Evolutionary conservation across 2,329 filamentous ascomycete species (phyloP).

Genomic region (Mycosphaerella sp.): DNA sequence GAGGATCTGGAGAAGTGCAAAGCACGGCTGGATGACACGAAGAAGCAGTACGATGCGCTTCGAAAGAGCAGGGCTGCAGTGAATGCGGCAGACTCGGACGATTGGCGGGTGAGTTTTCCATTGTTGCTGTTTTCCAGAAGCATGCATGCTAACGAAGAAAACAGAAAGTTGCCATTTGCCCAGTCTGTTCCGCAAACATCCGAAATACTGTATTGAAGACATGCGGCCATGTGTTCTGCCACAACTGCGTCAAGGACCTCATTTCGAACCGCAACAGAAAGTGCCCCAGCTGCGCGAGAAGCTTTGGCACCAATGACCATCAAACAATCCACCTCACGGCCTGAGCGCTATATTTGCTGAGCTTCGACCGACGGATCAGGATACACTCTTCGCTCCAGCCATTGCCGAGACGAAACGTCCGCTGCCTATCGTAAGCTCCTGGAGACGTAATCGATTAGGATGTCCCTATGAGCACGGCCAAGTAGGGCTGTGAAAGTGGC

Average conservation of each 20-base stretch:
- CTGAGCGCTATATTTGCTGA: not conserved
- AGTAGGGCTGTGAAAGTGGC: too few species aligned
- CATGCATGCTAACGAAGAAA: not conserved
- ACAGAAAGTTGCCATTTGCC: slow-evolving; percentile 70
- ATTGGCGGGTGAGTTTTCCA: slow-evolving; percentile 65
- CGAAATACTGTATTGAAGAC: slow-evolving; percentile 92
- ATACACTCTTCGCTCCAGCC: not conserved
- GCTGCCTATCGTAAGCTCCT: too few species aligned
- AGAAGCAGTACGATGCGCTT: slow-evolving; percentile 79
- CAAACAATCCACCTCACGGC: slow-evolving; percentile 51
- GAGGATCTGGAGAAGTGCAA: slow-evolving; percentile 73
- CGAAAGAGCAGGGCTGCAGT: slow-evolving; percentile 66
- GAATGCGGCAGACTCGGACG: slow-evolving; percentile 70
- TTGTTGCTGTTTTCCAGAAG: not conserved
- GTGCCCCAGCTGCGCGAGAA: slow-evolving; percentile 86
- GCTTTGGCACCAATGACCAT: slow-evolving; percentile 84
- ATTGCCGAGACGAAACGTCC: not conserved
- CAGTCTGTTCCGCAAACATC: slow-evolving; percentile 85
- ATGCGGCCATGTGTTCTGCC: slow-evolving; percentile 93
- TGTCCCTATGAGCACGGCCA: too few species aligned
- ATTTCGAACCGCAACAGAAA: slow-evolving; percentile 87
- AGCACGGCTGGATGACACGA: slow-evolving; percentile 66
- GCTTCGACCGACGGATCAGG: not conserved
- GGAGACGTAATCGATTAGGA: too few species aligned
- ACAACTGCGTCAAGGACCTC: slow-evolving; percentile 80